phyloP scores from a whole-genome alignment of 305 asterid genomes.

The Euphrasia arctica region DNA sequence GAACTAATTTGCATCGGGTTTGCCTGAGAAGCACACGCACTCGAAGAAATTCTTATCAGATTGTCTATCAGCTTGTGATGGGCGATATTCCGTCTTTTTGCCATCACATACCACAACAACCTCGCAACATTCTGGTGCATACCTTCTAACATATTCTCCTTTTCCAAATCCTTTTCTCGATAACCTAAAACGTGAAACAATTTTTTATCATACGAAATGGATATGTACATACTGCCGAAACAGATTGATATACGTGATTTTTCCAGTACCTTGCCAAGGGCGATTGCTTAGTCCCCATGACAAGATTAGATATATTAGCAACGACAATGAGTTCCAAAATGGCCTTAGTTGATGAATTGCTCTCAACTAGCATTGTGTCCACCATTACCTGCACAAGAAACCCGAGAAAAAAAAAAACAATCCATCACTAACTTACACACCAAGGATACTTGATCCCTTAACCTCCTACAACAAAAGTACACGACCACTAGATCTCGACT shows the following conservation, averaged over 20 bases:
- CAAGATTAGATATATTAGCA: constrained; percentile 55
- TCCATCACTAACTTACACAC: no score
- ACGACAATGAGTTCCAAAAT: constrained; percentile 61
- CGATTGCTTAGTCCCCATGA: constrained; percentile 61
- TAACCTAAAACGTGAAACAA: constrained; percentile 35
- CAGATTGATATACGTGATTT: no score
- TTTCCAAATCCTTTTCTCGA: constrained; percentile 48
- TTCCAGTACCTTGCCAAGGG: constrained; percentile 41
- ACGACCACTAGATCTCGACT: no score
- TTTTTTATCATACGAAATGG: no score
- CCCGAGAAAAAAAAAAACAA: no score
- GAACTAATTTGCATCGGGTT: constrained; percentile 23
- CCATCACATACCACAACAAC: constrained; percentile 52
- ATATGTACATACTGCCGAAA: no score
- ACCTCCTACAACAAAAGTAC: no score
- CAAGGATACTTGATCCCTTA: no score
- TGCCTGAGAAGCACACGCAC: constrained; percentile 64
- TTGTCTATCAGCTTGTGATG: constrained; percentile 26
- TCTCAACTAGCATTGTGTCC: constrained; percentile 83
- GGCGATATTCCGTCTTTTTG: constrained; percentile 31
- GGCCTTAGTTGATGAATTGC: constrained; percentile 64
- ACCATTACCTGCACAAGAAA: constrained; percentile 46
- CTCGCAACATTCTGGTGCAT: constrained; percentile 65
- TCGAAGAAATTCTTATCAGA: constrained; percentile 54
- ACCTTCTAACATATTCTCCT: constrained; percentile 64